Percentiles rank a stretch among this genome's conserved stretches.
Conservation (phyloP, 768 basidiomycete genomes). For the Boletellus ananiceps region DNA sequence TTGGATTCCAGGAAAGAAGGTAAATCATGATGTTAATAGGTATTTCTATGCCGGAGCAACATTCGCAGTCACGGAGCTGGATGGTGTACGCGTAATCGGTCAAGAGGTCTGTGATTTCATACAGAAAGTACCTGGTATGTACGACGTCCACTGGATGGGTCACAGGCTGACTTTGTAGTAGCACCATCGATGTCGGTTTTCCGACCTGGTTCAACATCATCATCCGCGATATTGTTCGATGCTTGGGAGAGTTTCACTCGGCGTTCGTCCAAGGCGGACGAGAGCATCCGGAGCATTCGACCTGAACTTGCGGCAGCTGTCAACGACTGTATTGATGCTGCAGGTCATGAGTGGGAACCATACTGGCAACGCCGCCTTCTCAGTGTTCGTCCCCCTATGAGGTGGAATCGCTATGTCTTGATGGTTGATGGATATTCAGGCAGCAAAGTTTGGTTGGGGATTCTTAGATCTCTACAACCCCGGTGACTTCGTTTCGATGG, state of each 20-base stretch:
- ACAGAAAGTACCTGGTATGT: slow-evolving; percentile 87
- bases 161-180: slow-evolving; percentile 24
- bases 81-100: slow-evolving; percentile 83
- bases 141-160: not conserved
- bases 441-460: slow-evolving; percentile 94
- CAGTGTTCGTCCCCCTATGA: slow-evolving; percentile 44
- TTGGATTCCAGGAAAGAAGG: slow-evolving; percentile 3
- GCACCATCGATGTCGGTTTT: slow-evolving; percentile 81
- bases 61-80: slow-evolving; percentile 79
- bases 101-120: slow-evolving; percentile 81
- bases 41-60: slow-evolving; percentile 75
- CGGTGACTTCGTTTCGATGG: slow-evolving; percentile 88
- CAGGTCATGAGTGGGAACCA: slow-evolving; percentile 87
- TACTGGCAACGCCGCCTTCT: slow-evolving; percentile 85
- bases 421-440: slow-evolving; percentile 40
- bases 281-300: slow-evolving; percentile 83
- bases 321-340: slow-evolving; percentile 90
- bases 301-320: slow-evolving; percentile 84
- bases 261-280: slow-evolving; percentile 88
- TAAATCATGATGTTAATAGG: slow-evolving; percentile 36
- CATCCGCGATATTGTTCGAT: slow-evolving; percentile 87
- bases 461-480: slow-evolving; percentile 93
- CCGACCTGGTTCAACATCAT: slow-evolving; percentile 86
- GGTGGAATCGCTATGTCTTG: not conserved
- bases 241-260: slow-evolving; percentile 85